phyloP scores from a whole-genome alignment of 1,284 basidiomycete genomes.

The Moesziomyces antarcticus region DNA sequence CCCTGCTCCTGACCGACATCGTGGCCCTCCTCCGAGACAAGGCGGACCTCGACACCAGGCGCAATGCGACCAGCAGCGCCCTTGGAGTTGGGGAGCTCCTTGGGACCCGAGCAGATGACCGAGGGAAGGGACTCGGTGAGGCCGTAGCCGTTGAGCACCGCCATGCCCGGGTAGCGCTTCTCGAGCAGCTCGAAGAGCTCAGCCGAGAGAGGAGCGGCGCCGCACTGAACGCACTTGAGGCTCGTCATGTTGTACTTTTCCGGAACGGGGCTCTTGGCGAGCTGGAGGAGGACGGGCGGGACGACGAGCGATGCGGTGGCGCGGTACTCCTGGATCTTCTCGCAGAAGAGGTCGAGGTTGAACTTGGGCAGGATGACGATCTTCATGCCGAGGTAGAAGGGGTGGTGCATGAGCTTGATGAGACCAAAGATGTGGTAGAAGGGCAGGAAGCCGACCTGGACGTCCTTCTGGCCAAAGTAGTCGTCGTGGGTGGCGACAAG shows the following conservation, averaged over 20 bases:
- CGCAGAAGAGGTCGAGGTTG: constrained; percentile 78
- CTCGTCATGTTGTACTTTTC: constrained; percentile 78
- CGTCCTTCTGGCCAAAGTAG: constrained; percentile 51
- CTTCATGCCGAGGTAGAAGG: constrained; percentile 74
- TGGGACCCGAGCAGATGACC: constrained; percentile 67
- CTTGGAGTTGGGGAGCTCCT: constrained; percentile 51
- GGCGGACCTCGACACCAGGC: constrained; percentile 81
- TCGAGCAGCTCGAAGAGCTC: constrained; percentile 74
- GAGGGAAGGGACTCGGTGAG: constrained; percentile 81
- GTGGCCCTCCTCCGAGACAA: constrained; percentile 74
- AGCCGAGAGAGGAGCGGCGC: constrained; percentile 82
- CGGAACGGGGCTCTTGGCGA: constrained; percentile 79
- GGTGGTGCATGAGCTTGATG: constrained; percentile 75
- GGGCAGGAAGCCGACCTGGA: constrained; percentile 59
- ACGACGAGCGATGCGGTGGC: constrained; percentile 78
- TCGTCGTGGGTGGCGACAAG: constrained; percentile 35
- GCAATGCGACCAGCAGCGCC: constrained; percentile 75
- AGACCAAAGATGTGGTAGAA: constrained; percentile 69
- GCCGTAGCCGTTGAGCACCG: constrained; percentile 74
- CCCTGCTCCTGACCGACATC: constrained; percentile 70
- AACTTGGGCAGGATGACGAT: constrained; percentile 79
- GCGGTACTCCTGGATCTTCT: constrained; percentile 75
- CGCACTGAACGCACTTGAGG: constrained; percentile 76
- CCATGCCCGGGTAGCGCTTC: constrained; percentile 70
- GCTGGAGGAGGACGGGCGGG: constrained; percentile 82